Percentiles rank a stretch among this genome's conserved stretches.
Conservation (phyloP, 73 alveolate genomes). For the Tetrahymena thermophila region DNA sequence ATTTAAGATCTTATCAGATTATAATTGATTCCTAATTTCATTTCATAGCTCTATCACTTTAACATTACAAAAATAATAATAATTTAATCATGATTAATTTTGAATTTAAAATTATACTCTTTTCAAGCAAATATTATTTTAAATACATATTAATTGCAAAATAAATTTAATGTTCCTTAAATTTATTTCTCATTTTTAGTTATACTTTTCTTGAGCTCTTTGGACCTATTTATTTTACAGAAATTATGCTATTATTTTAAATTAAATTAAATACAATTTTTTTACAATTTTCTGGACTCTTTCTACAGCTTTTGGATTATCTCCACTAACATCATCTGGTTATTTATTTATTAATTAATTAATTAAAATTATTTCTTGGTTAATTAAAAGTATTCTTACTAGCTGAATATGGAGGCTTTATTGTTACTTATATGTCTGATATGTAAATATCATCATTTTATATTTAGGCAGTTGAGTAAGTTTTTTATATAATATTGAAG, state of each 20-base stretch:
- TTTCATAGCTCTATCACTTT: background rate
- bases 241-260: background rate
- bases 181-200: background rate
- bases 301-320: background rate
- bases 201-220: background rate
- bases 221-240: background rate
- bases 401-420: background rate
- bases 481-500: background rate
- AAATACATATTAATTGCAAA: no score
- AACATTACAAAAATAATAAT: no score
- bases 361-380: background rate
- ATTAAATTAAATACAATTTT: background rate
- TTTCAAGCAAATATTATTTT: background rate
- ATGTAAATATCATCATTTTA: background rate
- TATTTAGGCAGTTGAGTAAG: background rate
- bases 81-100: background rate
- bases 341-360: background rate
- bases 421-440: background rate
- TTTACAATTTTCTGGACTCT: background rate
- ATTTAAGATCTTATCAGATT: background rate
- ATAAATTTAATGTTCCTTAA: background rate
- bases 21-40: background rate
- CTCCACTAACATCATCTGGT: background rate
- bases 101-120: background rate
- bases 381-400: background rate